phyloP scores from a whole-genome alignment of 2,329 filamentous ascomycete species.

The Fusarium ramigenum region DNA sequence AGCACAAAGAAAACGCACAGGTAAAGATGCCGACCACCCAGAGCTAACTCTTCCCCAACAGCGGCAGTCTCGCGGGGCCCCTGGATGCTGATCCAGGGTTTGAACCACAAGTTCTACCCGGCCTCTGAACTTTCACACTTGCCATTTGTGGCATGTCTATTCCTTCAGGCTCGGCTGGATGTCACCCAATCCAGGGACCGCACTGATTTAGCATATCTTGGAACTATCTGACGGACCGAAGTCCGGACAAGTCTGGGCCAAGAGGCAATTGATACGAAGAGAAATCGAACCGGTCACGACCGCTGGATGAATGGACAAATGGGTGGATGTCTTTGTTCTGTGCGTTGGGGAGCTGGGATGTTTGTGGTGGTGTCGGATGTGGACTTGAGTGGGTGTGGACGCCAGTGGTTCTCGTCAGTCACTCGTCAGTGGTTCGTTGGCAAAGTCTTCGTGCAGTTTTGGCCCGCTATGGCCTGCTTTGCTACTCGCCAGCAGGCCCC shows the following conservation, averaged over 20 bases:
- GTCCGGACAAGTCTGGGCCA: slow-evolving; percentile 29
- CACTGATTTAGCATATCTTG: slow-evolving; percentile 19
- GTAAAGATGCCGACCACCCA: slow-evolving; percentile 1
- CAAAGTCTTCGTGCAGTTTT: slow-evolving; percentile 28
- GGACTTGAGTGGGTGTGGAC: slow-evolving; percentile 34
- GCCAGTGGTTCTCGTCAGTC: slow-evolving; percentile 28
- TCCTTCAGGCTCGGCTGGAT: neutral
- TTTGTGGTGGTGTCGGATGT: slow-evolving; percentile 40
- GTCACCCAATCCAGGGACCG: slow-evolving; percentile 18
- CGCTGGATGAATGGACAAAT: slow-evolving; percentile 30
- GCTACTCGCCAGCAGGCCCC: slow-evolving; percentile 28
- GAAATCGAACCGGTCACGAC: slow-evolving; percentile 15
- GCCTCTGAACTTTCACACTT: neutral
- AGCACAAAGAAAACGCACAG: slow-evolving; percentile 1
- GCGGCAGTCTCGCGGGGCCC: slow-evolving; percentile 32
- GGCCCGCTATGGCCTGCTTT: slow-evolving; percentile 36
- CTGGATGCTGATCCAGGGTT: slow-evolving; percentile 20
- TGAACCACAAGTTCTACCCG: slow-evolving; percentile 11
- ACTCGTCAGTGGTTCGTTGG: slow-evolving; percentile 33
- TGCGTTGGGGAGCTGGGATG: slow-evolving; percentile 34
- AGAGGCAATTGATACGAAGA: slow-evolving; percentile 20
- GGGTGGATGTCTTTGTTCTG: slow-evolving; percentile 34
- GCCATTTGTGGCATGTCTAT: slow-evolving; percentile 1
- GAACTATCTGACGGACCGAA: slow-evolving; percentile 18
- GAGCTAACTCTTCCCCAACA: slow-evolving; percentile 9